Evolutionary conservation across 148 eudicot species (phyloP).

Genomic region (Linanthus parryae): DNA sequence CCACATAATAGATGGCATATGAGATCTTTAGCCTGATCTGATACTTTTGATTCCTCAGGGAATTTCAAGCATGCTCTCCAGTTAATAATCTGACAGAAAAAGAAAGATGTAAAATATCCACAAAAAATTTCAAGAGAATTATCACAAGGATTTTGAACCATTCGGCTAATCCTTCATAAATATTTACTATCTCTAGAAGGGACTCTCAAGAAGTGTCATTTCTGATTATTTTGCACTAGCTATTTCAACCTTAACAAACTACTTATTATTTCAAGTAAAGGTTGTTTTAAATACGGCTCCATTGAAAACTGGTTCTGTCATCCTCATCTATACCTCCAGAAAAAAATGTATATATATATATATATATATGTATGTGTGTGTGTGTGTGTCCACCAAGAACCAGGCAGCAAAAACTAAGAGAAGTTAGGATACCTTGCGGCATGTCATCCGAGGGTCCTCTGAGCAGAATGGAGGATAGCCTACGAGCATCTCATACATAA

Average conservation of each 20-base stretch:
- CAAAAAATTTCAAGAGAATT: not conserved
- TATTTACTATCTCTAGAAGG: too few species aligned
- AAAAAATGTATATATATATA: too few species aligned
- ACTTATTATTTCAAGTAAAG: too few species aligned
- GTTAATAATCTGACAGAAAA: slow-evolving; percentile 48
- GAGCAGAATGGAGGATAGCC: slow-evolving; percentile 83
- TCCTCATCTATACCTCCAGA: too few species aligned
- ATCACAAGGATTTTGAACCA: too few species aligned
- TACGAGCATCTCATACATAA: slow-evolving; percentile 72
- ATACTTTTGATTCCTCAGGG: slow-evolving; percentile 64
- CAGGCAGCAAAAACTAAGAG: slow-evolving; percentile 2
- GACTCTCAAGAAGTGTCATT: too few species aligned
- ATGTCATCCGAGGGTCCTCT: slow-evolving; percentile 64
- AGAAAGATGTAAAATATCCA: slow-evolving; percentile 4
- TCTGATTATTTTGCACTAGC: too few species aligned
- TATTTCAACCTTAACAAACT: too few species aligned
- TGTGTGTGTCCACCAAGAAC: not conserved
- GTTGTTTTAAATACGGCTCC: too few species aligned
- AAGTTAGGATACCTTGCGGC: slow-evolving; percentile 42
- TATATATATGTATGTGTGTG: too few species aligned
- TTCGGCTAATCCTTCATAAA: too few species aligned
- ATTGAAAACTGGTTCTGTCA: too few species aligned
- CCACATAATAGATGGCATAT: slow-evolving; percentile 56
- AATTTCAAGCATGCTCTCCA: slow-evolving; percentile 72
- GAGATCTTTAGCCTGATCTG: slow-evolving; percentile 62